Conservation (phyloP, 2,329 filamentous ascomycete species). For the Amesomyces nigricolor region DNA sequence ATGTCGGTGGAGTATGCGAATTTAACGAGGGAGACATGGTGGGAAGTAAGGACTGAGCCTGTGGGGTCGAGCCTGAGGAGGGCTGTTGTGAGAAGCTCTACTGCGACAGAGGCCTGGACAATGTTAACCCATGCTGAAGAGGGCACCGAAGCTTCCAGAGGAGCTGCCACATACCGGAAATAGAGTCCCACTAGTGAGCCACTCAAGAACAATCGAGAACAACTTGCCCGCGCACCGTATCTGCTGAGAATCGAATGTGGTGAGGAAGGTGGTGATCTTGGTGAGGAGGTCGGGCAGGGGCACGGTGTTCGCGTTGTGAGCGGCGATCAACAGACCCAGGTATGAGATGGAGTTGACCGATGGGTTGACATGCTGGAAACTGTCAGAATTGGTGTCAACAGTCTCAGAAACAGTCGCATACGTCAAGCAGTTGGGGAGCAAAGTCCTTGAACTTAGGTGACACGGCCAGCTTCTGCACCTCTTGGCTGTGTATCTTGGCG, state of each 20-base stretch:
- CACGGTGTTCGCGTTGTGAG: conserved; percentile 27
- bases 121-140: conserved; percentile 8
- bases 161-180: conserved; percentile 36
- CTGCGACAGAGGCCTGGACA: conserved; percentile 41
- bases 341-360: conserved; percentile 47
- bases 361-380: conserved; percentile 41
- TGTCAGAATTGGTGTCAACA: conserved; percentile 18
- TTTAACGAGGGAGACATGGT: conserved; percentile 53
- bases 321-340: conserved; percentile 41
- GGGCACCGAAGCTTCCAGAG: neutral
- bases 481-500: conserved; percentile 35
- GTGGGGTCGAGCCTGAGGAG: conserved; percentile 62
- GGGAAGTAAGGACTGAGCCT: conserved; percentile 59
- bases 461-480: conserved; percentile 35
- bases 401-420: conserved; percentile 20
- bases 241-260: conserved; percentile 46
- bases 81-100: conserved; percentile 44
- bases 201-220: conserved; percentile 42
- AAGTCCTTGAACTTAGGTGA: conserved; percentile 30
- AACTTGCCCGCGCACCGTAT: conserved; percentile 45
- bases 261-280: conserved; percentile 41
- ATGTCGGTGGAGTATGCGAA: conserved; percentile 52
- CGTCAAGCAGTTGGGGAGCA: conserved; percentile 39
- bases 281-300: conserved; percentile 34
- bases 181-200: conserved; percentile 35